Base-by-base conservation (phyloP, 495 filamentous ascomycete genomes). In the Podospora didyma region DNA sequence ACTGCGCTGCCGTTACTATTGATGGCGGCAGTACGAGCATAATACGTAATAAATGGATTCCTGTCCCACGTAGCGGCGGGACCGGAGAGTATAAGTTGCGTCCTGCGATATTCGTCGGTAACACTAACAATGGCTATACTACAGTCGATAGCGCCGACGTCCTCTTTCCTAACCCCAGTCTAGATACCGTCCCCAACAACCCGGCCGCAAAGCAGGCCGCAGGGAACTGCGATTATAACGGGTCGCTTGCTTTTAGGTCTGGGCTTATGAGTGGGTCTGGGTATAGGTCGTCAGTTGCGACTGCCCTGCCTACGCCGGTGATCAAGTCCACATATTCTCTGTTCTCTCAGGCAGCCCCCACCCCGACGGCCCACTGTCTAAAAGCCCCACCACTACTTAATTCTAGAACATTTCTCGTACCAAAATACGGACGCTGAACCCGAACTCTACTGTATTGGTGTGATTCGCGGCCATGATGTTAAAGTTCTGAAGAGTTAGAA, bases 91-190 rank as follows among this genome's bases (percentile, higher is more conserved):
- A 9, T 31, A 9, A 3, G 20, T 46, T 65, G 26, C 79, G 84
- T 16, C 86, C 86, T 9, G 51, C 74, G 42, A 67, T 88, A 49
- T 85, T 85, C 63, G 61, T 81, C 42, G 85, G 83, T 39, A 86
- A 88, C 65, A 53, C 87, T 28, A 73, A 65, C 53, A 75, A 74
- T 64, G 65, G 74, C 54, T 87, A 77, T 65, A 67, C 56, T n/a
- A 88, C 85, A 31, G 58, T 62, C 44, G 81, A 86, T 54, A 68
- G 64, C 3, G 45, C 65, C 49, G 82, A 89, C 46, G 78, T 86
- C 28, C 69, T 80, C 14, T 94, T 84, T 70, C 88, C 88, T n/a
- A 70, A 90, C 58, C 87, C 89, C 7, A 90, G 90, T 47, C 73
- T 76, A 7, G 79, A 86, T 52, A 78, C 92, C 35, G 70, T 73